Conservation (phyloP, 2,329 filamentous ascomycete species). For the Orbilia oligospora region DNA sequence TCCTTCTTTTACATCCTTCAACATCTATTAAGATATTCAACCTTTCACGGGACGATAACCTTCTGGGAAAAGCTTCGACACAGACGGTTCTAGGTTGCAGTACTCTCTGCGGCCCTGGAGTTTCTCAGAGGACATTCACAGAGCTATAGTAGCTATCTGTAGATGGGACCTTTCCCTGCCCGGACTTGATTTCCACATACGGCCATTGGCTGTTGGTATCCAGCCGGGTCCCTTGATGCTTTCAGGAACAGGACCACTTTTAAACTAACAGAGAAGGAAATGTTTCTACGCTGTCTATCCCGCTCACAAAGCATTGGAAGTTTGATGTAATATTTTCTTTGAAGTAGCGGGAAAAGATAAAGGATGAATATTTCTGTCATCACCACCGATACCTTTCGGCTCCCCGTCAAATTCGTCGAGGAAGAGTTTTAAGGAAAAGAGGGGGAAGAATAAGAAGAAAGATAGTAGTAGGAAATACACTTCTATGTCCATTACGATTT, state of each 20-base stretch:
- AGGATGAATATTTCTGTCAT: slow-evolving; percentile 26
- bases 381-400: slow-evolving; percentile 25
- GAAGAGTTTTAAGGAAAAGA: background rate
- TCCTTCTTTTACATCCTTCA: background rate
- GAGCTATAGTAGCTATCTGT: slow-evolving; percentile 13
- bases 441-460: background rate
- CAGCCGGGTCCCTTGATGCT: slow-evolving; percentile 33
- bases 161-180: slow-evolving; percentile 30
- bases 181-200: slow-evolving; percentile 57
- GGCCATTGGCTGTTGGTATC: slow-evolving; percentile 47
- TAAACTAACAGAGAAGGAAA: background rate
- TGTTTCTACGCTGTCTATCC: slow-evolving; percentile 14
- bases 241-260: background rate
- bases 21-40: background rate
- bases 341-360: slow-evolving; percentile 7
- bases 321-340: slow-evolving; percentile 23
- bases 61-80: background rate
- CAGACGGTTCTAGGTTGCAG: background rate
- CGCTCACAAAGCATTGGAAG: slow-evolving; percentile 24
- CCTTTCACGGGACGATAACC: background rate
- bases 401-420: slow-evolving; percentile 9
- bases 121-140: background rate
- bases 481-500: slow-evolving; percentile 52
- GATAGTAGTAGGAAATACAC: slow-evolving; percentile 29
- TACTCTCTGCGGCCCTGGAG: background rate